These are phyloP conservation scores for Ceratobasidium papillatum DNA, from an alignment of 1,284 basidiomycete genomes.

Conservation along the genomic window DNA sequence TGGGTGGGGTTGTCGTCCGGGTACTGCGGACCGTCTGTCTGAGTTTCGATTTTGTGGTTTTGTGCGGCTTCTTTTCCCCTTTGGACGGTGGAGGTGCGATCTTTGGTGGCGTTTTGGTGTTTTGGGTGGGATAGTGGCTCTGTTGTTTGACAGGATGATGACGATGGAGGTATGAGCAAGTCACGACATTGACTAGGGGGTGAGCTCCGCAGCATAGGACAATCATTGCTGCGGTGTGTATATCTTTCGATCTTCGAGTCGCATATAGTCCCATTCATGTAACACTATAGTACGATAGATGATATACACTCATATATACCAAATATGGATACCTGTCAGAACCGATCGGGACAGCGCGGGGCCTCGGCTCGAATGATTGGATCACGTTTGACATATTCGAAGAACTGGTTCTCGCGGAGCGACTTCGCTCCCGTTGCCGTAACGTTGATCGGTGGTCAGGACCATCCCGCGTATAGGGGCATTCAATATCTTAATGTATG, in stretches of 20 bases:
- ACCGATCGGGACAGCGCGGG: not conserved
- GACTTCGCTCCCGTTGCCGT: not conserved
- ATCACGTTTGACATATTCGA: not conserved
- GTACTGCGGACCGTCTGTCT: not conserved
- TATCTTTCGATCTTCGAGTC: not conserved
- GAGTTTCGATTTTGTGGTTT: not conserved
- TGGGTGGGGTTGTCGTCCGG: conserved; percentile 6
- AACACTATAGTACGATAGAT: not conserved
- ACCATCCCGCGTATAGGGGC: not conserved
- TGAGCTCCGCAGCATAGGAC: not conserved
- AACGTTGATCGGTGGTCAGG: conserved; percentile 3
- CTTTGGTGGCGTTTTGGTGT: not conserved
- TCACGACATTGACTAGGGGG: not conserved
- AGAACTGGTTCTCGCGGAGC: not conserved
- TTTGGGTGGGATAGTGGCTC: not conserved
- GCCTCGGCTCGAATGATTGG: not conserved
- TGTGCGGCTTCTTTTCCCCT: not conserved
- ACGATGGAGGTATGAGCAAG: too few relatives aligned
- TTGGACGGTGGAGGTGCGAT: not conserved
- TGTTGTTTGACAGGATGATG: not conserved
- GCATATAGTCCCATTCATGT: not conserved
- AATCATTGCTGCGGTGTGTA: not conserved
- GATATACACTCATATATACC: not conserved
- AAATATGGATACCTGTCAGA: not conserved
- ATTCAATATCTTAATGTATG: not conserved